A percentile compares a stretch with the other conserved stretches of the same genome.
Conservation (phyloP, 1,284 basidiomycete species). For the Ganoderma resinaceum region DNA sequence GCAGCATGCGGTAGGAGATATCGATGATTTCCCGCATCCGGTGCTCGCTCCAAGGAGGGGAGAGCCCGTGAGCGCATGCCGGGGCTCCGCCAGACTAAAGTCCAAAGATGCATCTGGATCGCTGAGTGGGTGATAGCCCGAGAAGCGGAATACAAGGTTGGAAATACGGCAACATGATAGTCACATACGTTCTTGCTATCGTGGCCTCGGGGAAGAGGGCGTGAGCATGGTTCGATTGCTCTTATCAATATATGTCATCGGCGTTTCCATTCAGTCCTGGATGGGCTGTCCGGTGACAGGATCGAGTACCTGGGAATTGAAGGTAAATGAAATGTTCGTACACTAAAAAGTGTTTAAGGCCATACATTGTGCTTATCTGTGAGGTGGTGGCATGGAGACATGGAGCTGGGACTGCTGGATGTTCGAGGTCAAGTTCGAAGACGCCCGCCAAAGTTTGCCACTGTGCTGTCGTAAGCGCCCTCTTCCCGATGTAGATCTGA, state of each 20-base stretch:
- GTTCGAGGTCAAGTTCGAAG: neutral
- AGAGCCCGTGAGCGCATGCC: neutral
- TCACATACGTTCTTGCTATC: slow-evolving; percentile 1
- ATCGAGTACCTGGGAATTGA: neutral
- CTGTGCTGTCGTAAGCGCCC: neutral
- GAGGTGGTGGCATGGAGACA: neutral
- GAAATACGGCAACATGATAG: neutral
- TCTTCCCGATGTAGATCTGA: neutral
- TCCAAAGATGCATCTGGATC: neutral
- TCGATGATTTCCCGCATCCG: neutral
- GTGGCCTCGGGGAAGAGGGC: neutral
- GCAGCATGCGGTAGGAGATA: neutral
- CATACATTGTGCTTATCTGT: neutral
- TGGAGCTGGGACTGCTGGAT: neutral
- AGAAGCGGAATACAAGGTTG: neutral
- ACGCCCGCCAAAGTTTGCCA: neutral
- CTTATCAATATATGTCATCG: neutral
- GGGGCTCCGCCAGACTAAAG: neutral
- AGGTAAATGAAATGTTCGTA: neutral
- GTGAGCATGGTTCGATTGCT: neutral
- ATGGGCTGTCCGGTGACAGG: neutral
- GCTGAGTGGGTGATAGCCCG: neutral
- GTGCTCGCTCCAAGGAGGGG: neutral
- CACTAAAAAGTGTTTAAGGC: neutral
- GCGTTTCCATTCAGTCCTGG: neutral